Base-by-base conservation (phyloP, 2,329 filamentous ascomycete genomes). In the Boeremia exigua region DNA sequence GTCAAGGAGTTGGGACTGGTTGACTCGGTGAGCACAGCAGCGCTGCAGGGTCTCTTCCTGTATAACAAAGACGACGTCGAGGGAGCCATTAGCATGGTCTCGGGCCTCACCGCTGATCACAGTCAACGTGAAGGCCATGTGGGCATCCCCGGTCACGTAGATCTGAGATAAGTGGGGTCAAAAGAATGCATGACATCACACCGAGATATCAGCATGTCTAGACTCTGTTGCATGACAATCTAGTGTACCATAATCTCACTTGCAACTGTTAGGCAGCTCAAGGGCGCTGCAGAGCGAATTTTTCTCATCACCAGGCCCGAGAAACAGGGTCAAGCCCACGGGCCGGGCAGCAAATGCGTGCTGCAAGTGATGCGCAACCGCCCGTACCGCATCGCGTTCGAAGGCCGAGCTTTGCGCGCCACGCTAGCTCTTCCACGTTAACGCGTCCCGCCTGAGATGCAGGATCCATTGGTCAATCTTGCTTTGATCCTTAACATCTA, bases 1-100 rank as follows among this genome's bases (percentile, higher is more conserved):
- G 83, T 96, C 11, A 83, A 86, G 39, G 82, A 87, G 44, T 79
- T 95, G 14, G 88, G 89, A 0, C 76, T 97, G 25, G 85, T 96
- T 48, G 84, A 86, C 15, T 81, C 84, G 47, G 81, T 92, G 14
- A 98, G 93, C 73, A 93, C 94, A 4, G 95, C 95, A 27, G 92
- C 92, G 19, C 86, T 99, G 28, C 95, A 99, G 76, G 95, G 95
- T 0, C 77, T 99, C 39, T 99, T 99, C 75, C 76, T 98, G 74
- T 96, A 96, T 75, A 96, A 98, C 78, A 99, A 99, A 79, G 90
- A 88, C 61, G 85, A 96, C 66, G 90, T 93, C 81, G 83, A 92
- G 63, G 92, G 94, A 2, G 94, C 94, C 12, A 93, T 98, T 62
- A 79, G 80, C 14, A 92, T 90, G 88, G 89, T 88, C 1, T 87